Conservation (phyloP, 208 protist species). For the Porcisia deanei region DNA sequence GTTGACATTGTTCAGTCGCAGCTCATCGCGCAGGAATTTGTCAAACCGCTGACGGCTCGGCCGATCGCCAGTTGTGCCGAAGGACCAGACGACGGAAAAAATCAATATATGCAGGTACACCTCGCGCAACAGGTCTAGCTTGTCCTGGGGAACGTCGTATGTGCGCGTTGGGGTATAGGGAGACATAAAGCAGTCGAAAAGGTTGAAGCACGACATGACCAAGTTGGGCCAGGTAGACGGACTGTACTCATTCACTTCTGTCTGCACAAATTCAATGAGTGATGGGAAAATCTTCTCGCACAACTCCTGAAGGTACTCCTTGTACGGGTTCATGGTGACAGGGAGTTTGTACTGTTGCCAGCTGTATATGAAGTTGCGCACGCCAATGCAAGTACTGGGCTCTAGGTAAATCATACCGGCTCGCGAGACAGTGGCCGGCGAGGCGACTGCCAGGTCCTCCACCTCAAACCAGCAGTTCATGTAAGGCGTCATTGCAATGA, state of each 20-base stretch:
- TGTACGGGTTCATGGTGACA: constrained; percentile 80
- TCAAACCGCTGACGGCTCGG: constrained; percentile 94
- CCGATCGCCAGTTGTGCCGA: constrained; percentile 95
- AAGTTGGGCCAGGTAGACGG: constrained; percentile 96
- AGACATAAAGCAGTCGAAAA: constrained; percentile 91
- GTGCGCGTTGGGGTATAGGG: constrained; percentile 85
- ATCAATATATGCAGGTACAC: constrained; percentile 93
- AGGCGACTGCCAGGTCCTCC: constrained; percentile 96
- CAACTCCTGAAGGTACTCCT: constrained; percentile 80
- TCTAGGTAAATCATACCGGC: constrained; percentile 99
- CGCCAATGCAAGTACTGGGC: constrained; percentile 88
- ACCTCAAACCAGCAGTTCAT: constrained; percentile 98
- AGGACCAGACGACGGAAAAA: constrained; percentile 97
- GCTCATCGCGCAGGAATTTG: constrained; percentile 88
- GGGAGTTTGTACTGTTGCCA: constrained; percentile 89
- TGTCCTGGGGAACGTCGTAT: constrained; percentile 82
- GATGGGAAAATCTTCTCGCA: constrained; percentile 89
- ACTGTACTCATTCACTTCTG: constrained; percentile 92
- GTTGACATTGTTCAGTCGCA: constrained; percentile 63
- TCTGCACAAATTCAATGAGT: constrained; percentile 93
- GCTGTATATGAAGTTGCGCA: constrained; percentile 76
- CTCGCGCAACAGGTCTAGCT: constrained; percentile 76
- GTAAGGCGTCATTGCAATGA: constrained; percentile 94
- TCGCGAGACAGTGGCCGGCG: constrained; percentile 97
- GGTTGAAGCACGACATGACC: constrained; percentile 92